These are phyloP conservation scores for Boletus austroedulis DNA, from an alignment of 1,284 basidiomycete genomes.

Conservation along the genomic window DNA sequence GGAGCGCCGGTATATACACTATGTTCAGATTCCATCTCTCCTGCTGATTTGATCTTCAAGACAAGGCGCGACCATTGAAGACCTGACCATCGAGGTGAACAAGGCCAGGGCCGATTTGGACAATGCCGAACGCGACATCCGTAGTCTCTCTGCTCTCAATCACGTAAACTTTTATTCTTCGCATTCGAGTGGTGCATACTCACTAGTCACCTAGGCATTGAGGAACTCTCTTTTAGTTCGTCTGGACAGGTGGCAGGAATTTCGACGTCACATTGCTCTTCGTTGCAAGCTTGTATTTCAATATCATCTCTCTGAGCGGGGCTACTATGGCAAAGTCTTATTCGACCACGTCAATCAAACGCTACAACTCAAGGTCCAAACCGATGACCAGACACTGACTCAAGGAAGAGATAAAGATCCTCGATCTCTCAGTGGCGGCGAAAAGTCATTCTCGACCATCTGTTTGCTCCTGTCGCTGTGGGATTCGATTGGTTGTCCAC, in stretches of 20 bases:
- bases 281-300: slow-evolving; percentile 84
- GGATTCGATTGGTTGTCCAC: slow-evolving; percentile 92
- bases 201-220: slow-evolving; percentile 47
- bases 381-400: slow-evolving; percentile 69
- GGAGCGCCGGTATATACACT: slow-evolving; percentile 57
- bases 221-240: slow-evolving; percentile 64
- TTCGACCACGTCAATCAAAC: slow-evolving; percentile 78
- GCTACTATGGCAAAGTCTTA: slow-evolving; percentile 79
- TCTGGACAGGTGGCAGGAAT: slow-evolving; percentile 77
- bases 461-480: slow-evolving; percentile 91
- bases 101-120: slow-evolving; percentile 56
- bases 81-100: slow-evolving; percentile 69
- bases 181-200: neutral
- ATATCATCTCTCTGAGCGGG: slow-evolving; percentile 79
- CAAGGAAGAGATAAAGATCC: slow-evolving; percentile 73
- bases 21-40: neutral
- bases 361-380: slow-evolving; percentile 75
- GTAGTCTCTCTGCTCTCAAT: slow-evolving; percentile 60
- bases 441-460: slow-evolving; percentile 97
- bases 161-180: slow-evolving; percentile 43
- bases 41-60: slow-evolving; percentile 39
- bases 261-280: slow-evolving; percentile 81
- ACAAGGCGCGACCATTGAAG: slow-evolving; percentile 74
- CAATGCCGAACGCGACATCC: slow-evolving; percentile 58
- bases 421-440: slow-evolving; percentile 84